Evolutionary conservation across 1,139 yeast species (phyloP), one percentile per base, ranked within the genome.

Genomic region (Martiniozyma asiatica): DNA sequence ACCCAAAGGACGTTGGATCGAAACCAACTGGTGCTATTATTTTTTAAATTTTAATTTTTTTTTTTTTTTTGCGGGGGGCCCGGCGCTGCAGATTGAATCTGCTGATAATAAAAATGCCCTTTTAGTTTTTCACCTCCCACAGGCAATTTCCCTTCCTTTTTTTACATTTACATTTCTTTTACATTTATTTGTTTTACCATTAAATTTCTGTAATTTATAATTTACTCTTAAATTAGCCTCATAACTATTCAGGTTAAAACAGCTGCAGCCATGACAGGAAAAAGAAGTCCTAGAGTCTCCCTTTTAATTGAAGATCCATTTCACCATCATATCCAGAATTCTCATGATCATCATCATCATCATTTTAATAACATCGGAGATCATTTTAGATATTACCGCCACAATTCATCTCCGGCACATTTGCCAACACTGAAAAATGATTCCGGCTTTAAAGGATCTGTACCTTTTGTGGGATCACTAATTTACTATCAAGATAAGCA

Each of bases 1-100:
- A 84, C 95, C 94, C 94, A 81, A 94, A 82, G 78, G 94, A 81
- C 94, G 92, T 75, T 68, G 92, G 94, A 84, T 84, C 95, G 94
- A 84, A 81, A 84, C 95, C 87, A 68, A 76, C 92, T 89, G 80
- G 80, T 92, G 94, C 94, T 82, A 81, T 30, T 36, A 41, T 51
- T 54, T 44, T 45, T 40, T 35, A 31, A n/a, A 14, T 25, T 22
- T 23, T 31, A 20, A 15, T 15, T 26, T 29, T 28, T 26, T 25
- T 23, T 22, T 25, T 23, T 26, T 20, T 14, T 11, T 20, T 12
- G 11, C 8, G n/a, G 17, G n/a, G n/a, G n/a, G n/a, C n/a, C n/a
- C n/a, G n/a, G n/a, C n/a, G n/a, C n/a, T n/a, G n/a, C n/a, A n/a
- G n/a, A n/a, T n/a, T n/a, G n/a, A n/a, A n/a, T n/a, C n/a, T n/a